Conservation (phyloP, 1,284 basidiomycete species). For the Phellopilus nigrolimitatus region DNA sequence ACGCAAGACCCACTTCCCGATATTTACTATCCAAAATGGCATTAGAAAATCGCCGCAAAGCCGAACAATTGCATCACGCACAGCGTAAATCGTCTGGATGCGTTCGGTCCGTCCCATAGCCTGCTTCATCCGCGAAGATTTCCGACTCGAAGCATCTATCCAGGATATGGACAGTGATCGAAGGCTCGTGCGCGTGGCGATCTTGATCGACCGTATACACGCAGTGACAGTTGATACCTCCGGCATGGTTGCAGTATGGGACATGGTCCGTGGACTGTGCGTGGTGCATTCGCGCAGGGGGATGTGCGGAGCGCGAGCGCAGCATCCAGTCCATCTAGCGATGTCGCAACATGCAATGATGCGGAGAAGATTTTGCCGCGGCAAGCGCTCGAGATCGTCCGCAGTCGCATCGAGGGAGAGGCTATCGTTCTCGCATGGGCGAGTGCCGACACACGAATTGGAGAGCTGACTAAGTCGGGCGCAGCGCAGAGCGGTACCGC, state of each 20-base stretch:
- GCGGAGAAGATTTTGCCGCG: slow-evolving; percentile 54
- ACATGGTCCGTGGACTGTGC: slow-evolving; percentile 79
- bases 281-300: slow-evolving; percentile 57
- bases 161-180: slow-evolving; percentile 79
- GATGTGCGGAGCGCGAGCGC: slow-evolving; percentile 48
- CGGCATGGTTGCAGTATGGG: slow-evolving; percentile 88
- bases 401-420: slow-evolving; percentile 89
- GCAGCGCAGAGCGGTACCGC: slow-evolving; percentile 56
- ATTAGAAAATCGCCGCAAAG: slow-evolving; percentile 29
- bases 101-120: slow-evolving; percentile 49
- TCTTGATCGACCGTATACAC: slow-evolving; percentile 90
- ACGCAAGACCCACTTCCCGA: slow-evolving; percentile 75
- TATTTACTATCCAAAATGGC: slow-evolving; percentile 50
- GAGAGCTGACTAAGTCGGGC: slow-evolving; percentile 79
- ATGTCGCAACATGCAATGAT: slow-evolving; percentile 26
- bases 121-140: slow-evolving; percentile 90
- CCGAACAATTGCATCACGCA: slow-evolving; percentile 38
- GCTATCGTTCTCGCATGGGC: slow-evolving; percentile 86
- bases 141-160: slow-evolving; percentile 92
- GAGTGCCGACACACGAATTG: slow-evolving; percentile 84
- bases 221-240: slow-evolving; percentile 87
- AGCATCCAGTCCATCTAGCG: slow-evolving; percentile 27
- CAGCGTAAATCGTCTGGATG: slow-evolving; percentile 76
- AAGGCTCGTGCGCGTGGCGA: slow-evolving; percentile 79
- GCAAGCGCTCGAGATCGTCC: slow-evolving; percentile 83